Percentiles rank a stretch among this genome's conserved stretches.
Conservation (phyloP, 1,284 basidiomycete genomes). For the Athelia psychrophila region DNA sequence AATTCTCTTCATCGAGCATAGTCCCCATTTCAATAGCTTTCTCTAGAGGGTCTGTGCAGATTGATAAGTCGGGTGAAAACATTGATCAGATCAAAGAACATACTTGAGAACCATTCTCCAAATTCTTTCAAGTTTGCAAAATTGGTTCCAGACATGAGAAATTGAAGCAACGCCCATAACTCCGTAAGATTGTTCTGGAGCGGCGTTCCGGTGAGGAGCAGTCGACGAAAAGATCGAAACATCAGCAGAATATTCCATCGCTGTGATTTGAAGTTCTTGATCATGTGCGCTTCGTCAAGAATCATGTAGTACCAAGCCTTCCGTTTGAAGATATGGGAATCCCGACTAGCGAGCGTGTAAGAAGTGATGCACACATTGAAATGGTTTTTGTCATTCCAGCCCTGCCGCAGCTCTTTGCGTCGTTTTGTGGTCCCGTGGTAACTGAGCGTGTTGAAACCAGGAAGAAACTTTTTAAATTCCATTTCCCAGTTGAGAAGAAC, state of each 20-base stretch:
- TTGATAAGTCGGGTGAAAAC: constrained; percentile 4
- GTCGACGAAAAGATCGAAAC: constrained; percentile 86
- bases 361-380: constrained; percentile 98
- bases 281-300: constrained; percentile 96
- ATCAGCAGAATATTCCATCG: constrained; percentile 95
- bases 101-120: constrained; percentile 95
- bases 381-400: constrained; percentile 91
- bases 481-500: constrained; percentile 98
- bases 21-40: constrained; percentile 90
- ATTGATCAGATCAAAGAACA: constrained; percentile 25
- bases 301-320: constrained; percentile 98
- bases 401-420: constrained; percentile 89
- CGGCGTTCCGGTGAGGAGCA: constrained; percentile 92
- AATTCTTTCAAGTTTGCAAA: constrained; percentile 96
- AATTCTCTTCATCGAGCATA: constrained; percentile 78
- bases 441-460: constrained; percentile 89
- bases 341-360: constrained; percentile 90
- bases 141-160: constrained; percentile 91
- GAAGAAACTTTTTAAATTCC: constrained; percentile 98
- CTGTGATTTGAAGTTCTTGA: constrained; percentile 97
- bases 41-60: constrained; percentile 77
- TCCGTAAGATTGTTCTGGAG: constrained; percentile 97
- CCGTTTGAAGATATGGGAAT: constrained; percentile 93
- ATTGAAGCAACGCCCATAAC: constrained; percentile 93
- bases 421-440: constrained; percentile 93